phyloP scores from a whole-genome alignment of 371 early-diverging fungal genomes.

The Mucor lusitanicus region DNA sequence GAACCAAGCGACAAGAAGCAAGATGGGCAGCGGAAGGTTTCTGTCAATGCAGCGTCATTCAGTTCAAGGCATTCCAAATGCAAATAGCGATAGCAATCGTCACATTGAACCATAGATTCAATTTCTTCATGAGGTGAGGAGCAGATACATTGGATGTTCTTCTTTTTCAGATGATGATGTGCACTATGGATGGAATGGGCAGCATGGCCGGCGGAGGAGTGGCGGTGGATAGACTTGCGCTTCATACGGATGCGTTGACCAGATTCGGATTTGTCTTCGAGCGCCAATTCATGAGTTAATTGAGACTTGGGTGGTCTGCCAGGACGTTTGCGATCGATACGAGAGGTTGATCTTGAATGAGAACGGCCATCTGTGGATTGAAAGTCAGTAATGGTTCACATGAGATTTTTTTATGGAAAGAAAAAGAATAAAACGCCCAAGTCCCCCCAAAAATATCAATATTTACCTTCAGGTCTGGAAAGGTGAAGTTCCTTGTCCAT shows the following conservation, averaged over 20 bases:
- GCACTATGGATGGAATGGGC: background rate
- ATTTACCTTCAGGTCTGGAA: slow-evolving; percentile 4
- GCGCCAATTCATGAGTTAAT: background rate
- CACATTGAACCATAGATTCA: slow-evolving; percentile 63
- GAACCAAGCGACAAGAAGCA: slow-evolving; percentile 30
- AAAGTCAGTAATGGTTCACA: slow-evolving; percentile 15
- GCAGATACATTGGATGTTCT: slow-evolving; percentile 49
- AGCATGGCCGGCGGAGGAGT: background rate
- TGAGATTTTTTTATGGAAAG: slow-evolving; percentile 1
- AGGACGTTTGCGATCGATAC: slow-evolving; percentile 19
- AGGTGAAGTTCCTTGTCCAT: slow-evolving; percentile 3
- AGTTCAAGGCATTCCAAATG: slow-evolving; percentile 58
- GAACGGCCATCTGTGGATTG: background rate
- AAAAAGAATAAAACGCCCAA: slow-evolving; percentile 11
- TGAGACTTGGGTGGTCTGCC: slow-evolving; percentile 26
- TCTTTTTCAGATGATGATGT: slow-evolving; percentile 9
- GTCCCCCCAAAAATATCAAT: background rate
- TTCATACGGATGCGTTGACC: slow-evolving; percentile 1
- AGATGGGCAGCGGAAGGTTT: slow-evolving; percentile 55
- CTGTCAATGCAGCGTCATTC: slow-evolving; percentile 40
- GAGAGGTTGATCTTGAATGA: slow-evolving; percentile 4
- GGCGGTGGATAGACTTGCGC: slow-evolving; percentile 5
- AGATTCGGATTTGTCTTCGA: background rate
- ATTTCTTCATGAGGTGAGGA: slow-evolving; percentile 49
- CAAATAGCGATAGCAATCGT: slow-evolving; percentile 56